phyloP scores from a whole-genome alignment of 176 grass and related monocot species.

The Paspalum vaginatum region DNA sequence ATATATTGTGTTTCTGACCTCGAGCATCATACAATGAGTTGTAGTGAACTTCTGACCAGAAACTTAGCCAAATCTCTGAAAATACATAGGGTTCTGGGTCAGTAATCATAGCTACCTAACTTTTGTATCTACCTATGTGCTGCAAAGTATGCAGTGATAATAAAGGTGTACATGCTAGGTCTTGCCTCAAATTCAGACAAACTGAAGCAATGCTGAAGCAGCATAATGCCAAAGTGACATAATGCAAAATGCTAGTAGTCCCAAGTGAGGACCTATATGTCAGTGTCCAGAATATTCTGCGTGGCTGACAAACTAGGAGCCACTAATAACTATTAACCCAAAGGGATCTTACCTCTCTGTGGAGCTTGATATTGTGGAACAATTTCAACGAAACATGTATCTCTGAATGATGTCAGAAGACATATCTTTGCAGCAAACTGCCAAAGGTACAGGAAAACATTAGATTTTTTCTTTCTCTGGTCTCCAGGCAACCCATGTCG shows the following conservation, averaged over 20 bases:
- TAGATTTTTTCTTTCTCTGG: constrained; percentile 1
- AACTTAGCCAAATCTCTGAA: constrained; percentile 96
- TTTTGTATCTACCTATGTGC: background rate
- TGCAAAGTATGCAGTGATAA: background rate
- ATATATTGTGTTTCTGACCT: constrained; percentile 51
- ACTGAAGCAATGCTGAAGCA: constrained; percentile 17
- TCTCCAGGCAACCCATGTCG: background rate
- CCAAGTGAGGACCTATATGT: background rate
- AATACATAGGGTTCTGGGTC: constrained; percentile 15
- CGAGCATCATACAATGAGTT: constrained; percentile 90
- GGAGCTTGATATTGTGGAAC: constrained; percentile 84
- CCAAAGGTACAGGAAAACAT: constrained; percentile 46
- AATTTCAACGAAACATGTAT: constrained; percentile 97
- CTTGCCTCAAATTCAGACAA: background rate
- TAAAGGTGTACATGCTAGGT: background rate
- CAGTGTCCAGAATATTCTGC: background rate
- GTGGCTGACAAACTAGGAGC: background rate
- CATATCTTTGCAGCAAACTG: constrained; percentile 99
- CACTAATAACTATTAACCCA: background rate
- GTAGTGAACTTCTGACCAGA: constrained; percentile 99
- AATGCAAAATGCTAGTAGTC: background rate
- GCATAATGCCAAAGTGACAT: background rate
- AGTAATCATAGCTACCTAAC: constrained; percentile 12
- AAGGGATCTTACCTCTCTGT: constrained; percentile 71
- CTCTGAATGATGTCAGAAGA: constrained; percentile 98